Evolutionary conservation across 1,139 yeast genomes (phyloP).

Genomic region (Wickerhamomyces sp.): DNA sequence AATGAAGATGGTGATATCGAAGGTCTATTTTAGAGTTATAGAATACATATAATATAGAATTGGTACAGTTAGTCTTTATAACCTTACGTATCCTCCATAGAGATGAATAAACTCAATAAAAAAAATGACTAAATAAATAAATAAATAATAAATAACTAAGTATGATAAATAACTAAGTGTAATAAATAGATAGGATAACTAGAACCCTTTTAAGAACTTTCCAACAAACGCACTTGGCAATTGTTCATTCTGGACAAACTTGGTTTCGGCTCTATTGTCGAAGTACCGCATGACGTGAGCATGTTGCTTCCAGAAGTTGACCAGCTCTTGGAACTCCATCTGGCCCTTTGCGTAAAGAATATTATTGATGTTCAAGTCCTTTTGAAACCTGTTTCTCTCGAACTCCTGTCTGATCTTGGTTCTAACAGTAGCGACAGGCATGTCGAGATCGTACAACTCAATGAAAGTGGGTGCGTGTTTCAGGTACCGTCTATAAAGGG

Average conservation of each 20-base stretch:
- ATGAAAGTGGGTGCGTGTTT: conserved; percentile 61
- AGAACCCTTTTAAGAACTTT: conserved; percentile 72
- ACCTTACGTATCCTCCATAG: conserved; percentile 1
- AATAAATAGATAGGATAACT: too few species aligned
- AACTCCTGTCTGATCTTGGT: conserved; percentile 88
- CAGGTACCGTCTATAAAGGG: conserved; percentile 68
- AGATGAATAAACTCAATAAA: conserved; percentile 5
- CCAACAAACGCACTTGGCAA: conserved; percentile 54
- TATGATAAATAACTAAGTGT: background rate
- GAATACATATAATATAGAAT: too few species aligned
- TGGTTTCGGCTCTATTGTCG: conserved; percentile 57
- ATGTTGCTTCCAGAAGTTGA: conserved; percentile 89
- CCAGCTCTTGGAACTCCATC: conserved; percentile 86
- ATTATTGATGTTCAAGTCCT: conserved; percentile 61
- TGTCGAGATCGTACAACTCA: conserved; percentile 72
- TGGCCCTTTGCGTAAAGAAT: conserved; percentile 77
- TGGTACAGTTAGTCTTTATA: too few species aligned
- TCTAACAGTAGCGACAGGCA: conserved; percentile 77
- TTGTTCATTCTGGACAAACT: conserved; percentile 27
- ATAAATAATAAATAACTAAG: background rate
- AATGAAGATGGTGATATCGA: conserved; percentile 76
- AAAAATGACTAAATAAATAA: conserved; percentile 1
- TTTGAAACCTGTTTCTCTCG: conserved; percentile 76
- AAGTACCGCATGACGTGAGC: conserved; percentile 83
- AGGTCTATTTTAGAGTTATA: conserved; percentile 65